Evolutionary conservation across 768 basidiomycete genomes (phyloP).

Genomic region (Lanmaoa rubissima): DNA sequence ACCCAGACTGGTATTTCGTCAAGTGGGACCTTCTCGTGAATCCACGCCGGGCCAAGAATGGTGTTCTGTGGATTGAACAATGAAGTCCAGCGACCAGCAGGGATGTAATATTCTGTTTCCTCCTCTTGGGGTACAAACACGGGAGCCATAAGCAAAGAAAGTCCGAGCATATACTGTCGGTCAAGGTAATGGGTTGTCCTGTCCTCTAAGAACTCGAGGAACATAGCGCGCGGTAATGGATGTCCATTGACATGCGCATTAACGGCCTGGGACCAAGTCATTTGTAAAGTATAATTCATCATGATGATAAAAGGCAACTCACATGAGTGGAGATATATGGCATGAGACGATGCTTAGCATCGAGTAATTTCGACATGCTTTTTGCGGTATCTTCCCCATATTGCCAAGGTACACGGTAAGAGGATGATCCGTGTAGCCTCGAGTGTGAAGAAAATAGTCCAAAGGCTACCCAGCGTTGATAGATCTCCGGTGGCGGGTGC

Average conservation of each 20-base stretch:
- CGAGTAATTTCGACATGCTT: slow-evolving; percentile 59
- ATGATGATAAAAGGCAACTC: slow-evolving; percentile 13
- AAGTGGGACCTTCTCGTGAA: slow-evolving; percentile 59
- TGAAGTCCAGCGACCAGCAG: slow-evolving; percentile 59
- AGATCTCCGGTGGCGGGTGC: slow-evolving; percentile 64
- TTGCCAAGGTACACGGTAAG: slow-evolving; percentile 77
- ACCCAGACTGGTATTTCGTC: slow-evolving; percentile 69
- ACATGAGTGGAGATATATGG: slow-evolving; percentile 66
- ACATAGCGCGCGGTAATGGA: slow-evolving; percentile 64
- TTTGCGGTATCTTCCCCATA: slow-evolving; percentile 69
- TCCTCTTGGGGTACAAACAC: slow-evolving; percentile 55
- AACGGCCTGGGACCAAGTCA: slow-evolving; percentile 41
- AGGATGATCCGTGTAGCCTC: slow-evolving; percentile 67
- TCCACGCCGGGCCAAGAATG: slow-evolving; percentile 59
- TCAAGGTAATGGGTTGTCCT: slow-evolving; percentile 59
- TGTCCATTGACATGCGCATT: slow-evolving; percentile 50
- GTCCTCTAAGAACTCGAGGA: slow-evolving; percentile 60
- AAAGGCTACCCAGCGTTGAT: slow-evolving; percentile 75
- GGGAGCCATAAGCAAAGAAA: slow-evolving; percentile 59
- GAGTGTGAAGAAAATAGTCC: slow-evolving; percentile 77
- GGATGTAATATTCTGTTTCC: slow-evolving; percentile 59
- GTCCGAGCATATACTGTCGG: slow-evolving; percentile 59
- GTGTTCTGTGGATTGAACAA: slow-evolving; percentile 54
- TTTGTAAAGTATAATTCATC: neutral
- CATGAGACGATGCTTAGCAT: slow-evolving; percentile 69